Evolutionary conservation across 2,329 filamentous ascomycete genomes (phyloP).

Genomic region (Fusarium succisae): DNA sequence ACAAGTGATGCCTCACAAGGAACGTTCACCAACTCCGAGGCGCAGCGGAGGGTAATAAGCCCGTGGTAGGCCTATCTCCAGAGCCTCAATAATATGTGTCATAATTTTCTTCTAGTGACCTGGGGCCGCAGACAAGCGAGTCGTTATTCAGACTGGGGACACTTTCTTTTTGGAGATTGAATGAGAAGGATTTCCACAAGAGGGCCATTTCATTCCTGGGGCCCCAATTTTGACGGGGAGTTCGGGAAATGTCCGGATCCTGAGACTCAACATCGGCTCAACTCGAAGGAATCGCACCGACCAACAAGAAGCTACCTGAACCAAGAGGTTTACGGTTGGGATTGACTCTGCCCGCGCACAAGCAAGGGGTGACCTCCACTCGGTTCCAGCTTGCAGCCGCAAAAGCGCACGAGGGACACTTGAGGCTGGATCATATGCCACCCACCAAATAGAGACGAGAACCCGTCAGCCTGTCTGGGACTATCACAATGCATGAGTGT

Average conservation of each 20-base stretch:
- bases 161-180: slow-evolving; percentile 33
- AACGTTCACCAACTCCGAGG: not conserved
- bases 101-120: slow-evolving; percentile 14
- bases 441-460: not conserved
- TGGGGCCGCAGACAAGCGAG: slow-evolving; percentile 34
- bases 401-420: slow-evolving; percentile 13
- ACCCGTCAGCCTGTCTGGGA: slow-evolving; percentile 1
- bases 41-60: not conserved
- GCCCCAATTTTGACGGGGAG: slow-evolving; percentile 39
- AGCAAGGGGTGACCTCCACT: slow-evolving; percentile 12
- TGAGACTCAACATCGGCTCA: not conserved
- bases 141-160: slow-evolving; percentile 24
- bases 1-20: not conserved
- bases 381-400: not conserved
- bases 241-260: slow-evolving; percentile 26
- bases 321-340: not conserved
- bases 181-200: not conserved
- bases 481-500: slow-evolving; percentile 2
- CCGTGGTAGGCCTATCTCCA: not conserved
- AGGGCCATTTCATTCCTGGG: slow-evolving; percentile 7
- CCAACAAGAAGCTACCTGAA: slow-evolving; percentile 1
- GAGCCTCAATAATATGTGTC: slow-evolving; percentile 30
- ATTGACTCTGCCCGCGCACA: slow-evolving; percentile 1
- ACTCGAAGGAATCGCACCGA: not conserved
- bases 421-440: slow-evolving; percentile 21